Evolutionary conservation across 192 early-diverging fungal genomes (phyloP).

Genomic region (Coemansia sp.): DNA sequence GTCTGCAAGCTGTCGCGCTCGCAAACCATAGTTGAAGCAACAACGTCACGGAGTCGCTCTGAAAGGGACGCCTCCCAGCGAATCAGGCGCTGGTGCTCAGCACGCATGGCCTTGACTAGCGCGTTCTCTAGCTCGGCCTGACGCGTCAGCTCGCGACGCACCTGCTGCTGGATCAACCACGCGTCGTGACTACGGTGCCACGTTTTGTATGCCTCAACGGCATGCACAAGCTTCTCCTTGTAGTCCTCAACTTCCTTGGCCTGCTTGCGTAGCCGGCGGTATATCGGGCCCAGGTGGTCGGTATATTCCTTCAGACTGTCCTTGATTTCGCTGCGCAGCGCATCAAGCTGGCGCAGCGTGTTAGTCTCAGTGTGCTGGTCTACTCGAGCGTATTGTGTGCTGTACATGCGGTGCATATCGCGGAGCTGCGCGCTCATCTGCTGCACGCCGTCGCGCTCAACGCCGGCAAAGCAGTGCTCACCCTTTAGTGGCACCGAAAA

Average conservation of each 20-base stretch:
- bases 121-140: constrained; percentile 46
- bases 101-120: constrained; percentile 36
- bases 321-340: constrained; percentile 36
- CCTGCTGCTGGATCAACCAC: constrained; percentile 41
- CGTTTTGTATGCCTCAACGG: constrained; percentile 40
- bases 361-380: constrained; percentile 29
- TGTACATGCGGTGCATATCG: constrained; percentile 35
- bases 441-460: constrained; percentile 36
- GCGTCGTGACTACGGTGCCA: constrained; percentile 25
- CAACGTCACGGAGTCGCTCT: constrained; percentile 28
- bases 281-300: constrained; percentile 41
- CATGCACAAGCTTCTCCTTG: constrained; percentile 40
- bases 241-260: constrained; percentile 37
- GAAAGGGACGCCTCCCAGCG: constrained; percentile 33
- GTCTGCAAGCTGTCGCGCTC: constrained; percentile 22
- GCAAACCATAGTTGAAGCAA: constrained; percentile 11
- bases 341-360: constrained; percentile 24
- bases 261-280: constrained; percentile 41
- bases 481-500: constrained; percentile 30
- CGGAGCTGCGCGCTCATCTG: constrained; percentile 24
- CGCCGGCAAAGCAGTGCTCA: constrained; percentile 32
- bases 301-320: constrained; percentile 35
- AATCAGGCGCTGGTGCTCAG: constrained; percentile 30
- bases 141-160: constrained; percentile 36
- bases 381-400: constrained; percentile 20